These are phyloP conservation scores for Fragilaria crotonensis DNA, from an alignment of 108 stramenopile genomes.

Conservation along the genomic window DNA sequence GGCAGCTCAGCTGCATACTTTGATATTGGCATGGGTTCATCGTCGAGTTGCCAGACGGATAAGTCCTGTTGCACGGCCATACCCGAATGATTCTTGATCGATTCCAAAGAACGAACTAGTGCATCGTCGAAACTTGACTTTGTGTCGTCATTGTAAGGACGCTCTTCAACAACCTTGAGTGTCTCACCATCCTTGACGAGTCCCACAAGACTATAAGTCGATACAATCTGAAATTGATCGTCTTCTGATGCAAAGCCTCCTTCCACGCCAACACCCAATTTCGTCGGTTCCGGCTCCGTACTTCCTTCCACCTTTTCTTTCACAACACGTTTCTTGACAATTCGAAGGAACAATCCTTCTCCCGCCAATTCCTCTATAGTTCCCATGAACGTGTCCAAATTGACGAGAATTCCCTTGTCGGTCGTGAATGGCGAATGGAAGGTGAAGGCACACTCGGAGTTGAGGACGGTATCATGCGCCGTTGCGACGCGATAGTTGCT, in stretches of 20 bases:
- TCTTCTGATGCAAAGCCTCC: slow-evolving; percentile 90
- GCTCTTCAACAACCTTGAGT: slow-evolving; percentile 23
- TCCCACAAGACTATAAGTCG: slow-evolving; percentile 76
- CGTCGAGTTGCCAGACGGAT: slow-evolving; percentile 63
- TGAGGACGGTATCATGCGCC: slow-evolving; percentile 62
- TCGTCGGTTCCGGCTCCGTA: too few species aligned
- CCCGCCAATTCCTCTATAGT: slow-evolving; percentile 59
- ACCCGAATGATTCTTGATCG: slow-evolving; percentile 85
- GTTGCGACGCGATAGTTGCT: slow-evolving; percentile 50
- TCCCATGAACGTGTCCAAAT: slow-evolving; percentile 81
- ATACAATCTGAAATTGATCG: slow-evolving; percentile 60
- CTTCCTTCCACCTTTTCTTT: slow-evolving; percentile 20
- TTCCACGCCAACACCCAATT: slow-evolving; percentile 88
- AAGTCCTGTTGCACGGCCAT: slow-evolving; percentile 74
- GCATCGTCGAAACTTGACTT: slow-evolving; percentile 50
- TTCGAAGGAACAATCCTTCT: slow-evolving; percentile 72
- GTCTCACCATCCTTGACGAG: slow-evolving; percentile 26
- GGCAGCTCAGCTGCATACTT: slow-evolving; percentile 59
- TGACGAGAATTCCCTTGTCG: slow-evolving; percentile 79
- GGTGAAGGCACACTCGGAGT: slow-evolving; percentile 88
- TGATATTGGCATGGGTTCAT: slow-evolving; percentile 60
- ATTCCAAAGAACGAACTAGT: slow-evolving; percentile 64
- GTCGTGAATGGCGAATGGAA: slow-evolving; percentile 83
- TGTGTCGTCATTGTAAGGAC: slow-evolving; percentile 48
- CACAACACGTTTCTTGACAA: slow-evolving; percentile 46